phyloP scores from a whole-genome alignment of 1,284 basidiomycete genomes.

The Rhodotorula sp. region DNA sequence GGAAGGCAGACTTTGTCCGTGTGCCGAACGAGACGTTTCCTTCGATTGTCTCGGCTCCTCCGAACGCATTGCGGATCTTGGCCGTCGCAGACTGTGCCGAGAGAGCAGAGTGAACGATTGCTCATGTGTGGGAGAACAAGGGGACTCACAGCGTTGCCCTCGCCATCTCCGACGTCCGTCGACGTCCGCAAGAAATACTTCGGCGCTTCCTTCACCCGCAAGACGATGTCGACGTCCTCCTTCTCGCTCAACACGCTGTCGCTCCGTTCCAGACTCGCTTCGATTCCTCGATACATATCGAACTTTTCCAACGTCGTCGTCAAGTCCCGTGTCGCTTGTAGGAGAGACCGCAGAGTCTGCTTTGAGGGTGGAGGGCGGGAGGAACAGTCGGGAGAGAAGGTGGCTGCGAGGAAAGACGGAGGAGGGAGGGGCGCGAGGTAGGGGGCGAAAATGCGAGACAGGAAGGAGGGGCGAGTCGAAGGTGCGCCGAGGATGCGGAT shows the following conservation, averaged over 20 bases:
- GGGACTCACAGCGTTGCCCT: conserved; percentile 64
- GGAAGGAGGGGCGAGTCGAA: conserved; percentile 73
- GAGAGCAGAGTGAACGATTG: conserved; percentile 43
- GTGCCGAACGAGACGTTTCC: conserved; percentile 82
- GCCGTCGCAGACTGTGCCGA: conserved; percentile 63
- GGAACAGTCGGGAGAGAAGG: conserved; percentile 26
- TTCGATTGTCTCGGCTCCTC: conserved; percentile 85
- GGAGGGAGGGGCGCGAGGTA: conserved; percentile 50
- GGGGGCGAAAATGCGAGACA: conserved; percentile 72
- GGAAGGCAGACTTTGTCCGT: conserved; percentile 78
- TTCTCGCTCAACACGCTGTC: conserved; percentile 58
- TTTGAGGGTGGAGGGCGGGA: conserved; percentile 35
- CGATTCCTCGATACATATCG: conserved; percentile 69
- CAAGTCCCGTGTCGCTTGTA: conserved; percentile 66
- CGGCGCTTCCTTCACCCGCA: conserved; percentile 72
- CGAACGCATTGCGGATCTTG: conserved; percentile 81
- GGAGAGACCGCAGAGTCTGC: conserved; percentile 61
- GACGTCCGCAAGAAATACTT: conserved; percentile 78
- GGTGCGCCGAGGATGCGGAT: conserved; percentile 76
- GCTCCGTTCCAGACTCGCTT: conserved; percentile 67
- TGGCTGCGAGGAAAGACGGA: conserved; percentile 32
- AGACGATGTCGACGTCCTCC: conserved; percentile 80
- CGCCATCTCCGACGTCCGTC: conserved; percentile 91
- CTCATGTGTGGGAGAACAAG: background rate
- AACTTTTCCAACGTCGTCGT: conserved; percentile 64